These are phyloP conservation scores for Fusarium globosum DNA, from an alignment of 2,329 filamentous ascomycete genomes.

Conservation along the genomic window DNA sequence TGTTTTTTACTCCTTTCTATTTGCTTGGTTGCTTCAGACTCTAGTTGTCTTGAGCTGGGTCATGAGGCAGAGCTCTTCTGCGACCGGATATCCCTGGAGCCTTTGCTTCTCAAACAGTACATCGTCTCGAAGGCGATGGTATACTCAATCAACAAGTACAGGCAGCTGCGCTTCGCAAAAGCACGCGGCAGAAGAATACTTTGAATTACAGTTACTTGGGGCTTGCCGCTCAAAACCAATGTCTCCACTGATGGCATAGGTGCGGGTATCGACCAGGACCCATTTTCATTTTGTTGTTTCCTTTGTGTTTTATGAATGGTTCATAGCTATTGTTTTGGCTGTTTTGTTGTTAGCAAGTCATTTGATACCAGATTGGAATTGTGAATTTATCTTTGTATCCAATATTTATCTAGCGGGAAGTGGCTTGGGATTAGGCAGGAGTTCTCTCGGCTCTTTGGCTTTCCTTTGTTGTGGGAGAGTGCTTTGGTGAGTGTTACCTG, in stretches of 20 bases:
- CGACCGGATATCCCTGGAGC: conserved; percentile 15
- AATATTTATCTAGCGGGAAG: conserved; percentile 17
- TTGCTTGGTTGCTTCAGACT: background rate
- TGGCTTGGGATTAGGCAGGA: conserved; percentile 11
- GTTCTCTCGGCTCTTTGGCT: conserved; percentile 26
- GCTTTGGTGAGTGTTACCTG: conserved; percentile 21
- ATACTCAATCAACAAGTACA: conserved; percentile 4
- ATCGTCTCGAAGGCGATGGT: conserved; percentile 16
- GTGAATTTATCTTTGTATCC: conserved; percentile 9
- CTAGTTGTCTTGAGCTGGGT: background rate
- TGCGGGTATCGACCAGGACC: background rate
- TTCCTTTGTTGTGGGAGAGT: conserved; percentile 15
- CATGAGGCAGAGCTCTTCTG: conserved; percentile 16
- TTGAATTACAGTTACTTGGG: background rate
- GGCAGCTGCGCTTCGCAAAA: background rate
- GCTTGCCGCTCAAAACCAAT: background rate
- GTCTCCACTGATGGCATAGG: background rate
- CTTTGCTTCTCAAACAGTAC: conserved; percentile 29
- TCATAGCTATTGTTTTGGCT: background rate
- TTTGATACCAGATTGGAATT: conserved; percentile 40
- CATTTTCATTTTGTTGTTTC: background rate
- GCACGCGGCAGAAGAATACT: background rate
- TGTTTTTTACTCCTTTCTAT: conserved; percentile 16
- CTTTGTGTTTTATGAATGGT: conserved; percentile 6
- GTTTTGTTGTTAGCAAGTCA: conserved; percentile 10